Conservation (phyloP, 345 rosid species). For the Rhodomyrtus tomentosa region DNA sequence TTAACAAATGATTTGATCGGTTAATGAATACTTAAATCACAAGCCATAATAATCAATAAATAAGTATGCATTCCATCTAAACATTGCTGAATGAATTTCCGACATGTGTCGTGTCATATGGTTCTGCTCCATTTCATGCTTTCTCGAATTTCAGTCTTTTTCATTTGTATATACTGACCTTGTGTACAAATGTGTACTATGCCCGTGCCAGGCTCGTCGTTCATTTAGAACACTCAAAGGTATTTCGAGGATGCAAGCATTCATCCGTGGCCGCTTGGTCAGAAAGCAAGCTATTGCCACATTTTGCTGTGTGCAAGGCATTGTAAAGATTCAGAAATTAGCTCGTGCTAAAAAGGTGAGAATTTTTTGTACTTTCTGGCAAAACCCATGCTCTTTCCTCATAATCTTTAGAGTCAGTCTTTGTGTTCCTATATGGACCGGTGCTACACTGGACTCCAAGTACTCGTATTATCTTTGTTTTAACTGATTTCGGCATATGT, state of each 20-base stretch:
- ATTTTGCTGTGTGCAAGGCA: constrained; percentile 40
- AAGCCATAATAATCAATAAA: not conserved
- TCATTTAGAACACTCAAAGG: constrained; percentile 45
- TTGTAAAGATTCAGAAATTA: constrained; percentile 60
- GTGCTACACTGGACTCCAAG: not conserved
- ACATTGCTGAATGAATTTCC: not conserved
- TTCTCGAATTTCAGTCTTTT: not conserved
- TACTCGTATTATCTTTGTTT: not conserved
- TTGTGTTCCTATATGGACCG: not conserved
- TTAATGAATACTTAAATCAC: not conserved
- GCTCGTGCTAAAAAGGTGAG: constrained; percentile 47
- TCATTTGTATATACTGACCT: not conserved
- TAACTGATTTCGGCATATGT: not conserved
- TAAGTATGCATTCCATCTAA: not conserved
- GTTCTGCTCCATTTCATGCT: not conserved
- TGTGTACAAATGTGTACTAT: not conserved
- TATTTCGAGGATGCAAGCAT: constrained; percentile 56
- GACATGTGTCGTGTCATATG: not conserved
- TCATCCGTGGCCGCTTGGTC: constrained; percentile 70
- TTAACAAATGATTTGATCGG: not conserved
- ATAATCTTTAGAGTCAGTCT: not conserved
- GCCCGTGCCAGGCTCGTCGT: constrained; percentile 43
- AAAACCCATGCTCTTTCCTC: not conserved
- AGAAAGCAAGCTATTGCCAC: constrained; percentile 86
- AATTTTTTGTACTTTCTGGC: constrained; percentile 5